Evolutionary conservation across 2,329 filamentous ascomycete species (phyloP).

Genomic region (Apiospora arundinis): DNA sequence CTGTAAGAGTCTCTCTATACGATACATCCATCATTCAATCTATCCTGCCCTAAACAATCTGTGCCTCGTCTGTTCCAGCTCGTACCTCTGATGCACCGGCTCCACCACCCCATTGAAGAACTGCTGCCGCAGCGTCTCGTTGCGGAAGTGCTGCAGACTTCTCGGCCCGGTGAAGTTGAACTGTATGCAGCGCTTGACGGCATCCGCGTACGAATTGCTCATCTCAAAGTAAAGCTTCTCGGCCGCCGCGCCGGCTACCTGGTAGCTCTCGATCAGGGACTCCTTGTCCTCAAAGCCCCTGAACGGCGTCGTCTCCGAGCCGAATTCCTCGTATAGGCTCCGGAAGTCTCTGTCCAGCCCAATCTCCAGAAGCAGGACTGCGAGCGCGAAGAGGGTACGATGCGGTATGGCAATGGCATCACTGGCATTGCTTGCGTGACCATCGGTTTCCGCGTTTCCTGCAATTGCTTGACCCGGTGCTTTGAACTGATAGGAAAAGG

Average conservation of each 20-base stretch:
- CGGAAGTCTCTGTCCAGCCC: background rate
- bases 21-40: no score
- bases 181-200: background rate
- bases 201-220: background rate
- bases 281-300: background rate
- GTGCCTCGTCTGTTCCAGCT: background rate
- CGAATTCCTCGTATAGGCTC: background rate
- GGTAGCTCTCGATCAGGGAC: background rate
- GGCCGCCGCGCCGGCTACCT: background rate
- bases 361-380: background rate
- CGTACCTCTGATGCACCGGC: background rate
- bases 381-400: background rate
- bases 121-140: background rate
- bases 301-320: background rate
- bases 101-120: background rate
- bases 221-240: background rate
- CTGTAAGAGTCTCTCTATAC: no score
- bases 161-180: background rate
- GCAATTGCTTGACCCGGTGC: background rate
- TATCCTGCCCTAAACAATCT: background rate
- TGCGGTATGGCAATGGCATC: background rate
- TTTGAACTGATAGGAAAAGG: background rate
- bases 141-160: background rate
- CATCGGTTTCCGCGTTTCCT: no score
- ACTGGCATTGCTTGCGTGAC: background rate